phyloP scores from a whole-genome alignment of 2,329 filamentous ascomycete genomes.

The Fusarium coffeatum region DNA sequence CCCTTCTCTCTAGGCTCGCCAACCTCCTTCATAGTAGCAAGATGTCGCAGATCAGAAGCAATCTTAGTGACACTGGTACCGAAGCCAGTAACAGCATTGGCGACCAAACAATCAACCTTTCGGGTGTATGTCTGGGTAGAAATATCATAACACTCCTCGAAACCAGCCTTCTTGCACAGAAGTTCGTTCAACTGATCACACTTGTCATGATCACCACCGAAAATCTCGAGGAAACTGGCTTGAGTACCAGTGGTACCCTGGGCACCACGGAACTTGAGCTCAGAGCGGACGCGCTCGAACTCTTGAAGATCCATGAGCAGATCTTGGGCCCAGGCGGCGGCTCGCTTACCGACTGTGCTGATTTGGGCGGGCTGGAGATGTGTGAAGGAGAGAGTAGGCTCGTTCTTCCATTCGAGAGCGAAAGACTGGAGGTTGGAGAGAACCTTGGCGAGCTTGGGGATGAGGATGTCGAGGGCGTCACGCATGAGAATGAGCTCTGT shows the following conservation, averaged over 20 bases:
- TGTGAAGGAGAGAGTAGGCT: constrained; percentile 23
- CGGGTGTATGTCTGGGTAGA: constrained; percentile 61
- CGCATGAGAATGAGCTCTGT: constrained; percentile 33
- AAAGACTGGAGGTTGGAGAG: constrained; percentile 27
- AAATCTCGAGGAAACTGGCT: constrained; percentile 25
- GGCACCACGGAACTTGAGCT: constrained; percentile 9
- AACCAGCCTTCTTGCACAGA: constrained; percentile 14
- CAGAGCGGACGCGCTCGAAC: constrained; percentile 24
- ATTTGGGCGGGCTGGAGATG: constrained; percentile 28
- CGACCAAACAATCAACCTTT: constrained; percentile 80
- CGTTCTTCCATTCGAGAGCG: constrained; percentile 29
- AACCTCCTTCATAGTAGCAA: constrained; percentile 80
- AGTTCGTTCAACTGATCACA: constrained; percentile 15
- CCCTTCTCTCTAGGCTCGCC: constrained; percentile 64
- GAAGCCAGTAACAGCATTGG: constrained; percentile 80
- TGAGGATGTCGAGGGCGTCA: constrained; percentile 23
- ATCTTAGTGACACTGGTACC: constrained; percentile 78
- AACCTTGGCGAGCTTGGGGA: constrained; percentile 33
- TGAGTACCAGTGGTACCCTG: constrained; percentile 36
- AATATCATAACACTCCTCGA: constrained; percentile 23
- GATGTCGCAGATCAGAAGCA: constrained; percentile 77
- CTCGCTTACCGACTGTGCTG: constrained; percentile 35
- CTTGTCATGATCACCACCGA: constrained; percentile 17
- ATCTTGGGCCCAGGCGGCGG: constrained; percentile 33
- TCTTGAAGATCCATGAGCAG: constrained; percentile 31